Evolutionary conservation across 2,329 filamentous ascomycete species (phyloP), one percentile per base, ranked within the genome.

Genomic region (Beauveria bassiana): DNA sequence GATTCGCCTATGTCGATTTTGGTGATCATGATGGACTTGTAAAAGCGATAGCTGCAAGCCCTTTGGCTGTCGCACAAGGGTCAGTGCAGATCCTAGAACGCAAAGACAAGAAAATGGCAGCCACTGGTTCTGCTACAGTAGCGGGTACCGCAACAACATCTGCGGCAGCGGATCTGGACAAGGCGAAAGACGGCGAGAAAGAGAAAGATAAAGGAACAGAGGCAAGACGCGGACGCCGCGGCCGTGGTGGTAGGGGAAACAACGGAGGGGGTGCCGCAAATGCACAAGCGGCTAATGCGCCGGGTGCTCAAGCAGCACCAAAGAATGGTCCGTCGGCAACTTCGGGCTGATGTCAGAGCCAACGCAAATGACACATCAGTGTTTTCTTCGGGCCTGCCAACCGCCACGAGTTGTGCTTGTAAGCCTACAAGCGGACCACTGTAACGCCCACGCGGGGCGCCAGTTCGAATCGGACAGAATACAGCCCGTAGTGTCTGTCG

Each of bases 1-100:
- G 92, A 0, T 96, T 96, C 69, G 93, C 92, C 2, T 96, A 97
- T 71, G 88, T 96, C 45, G 90, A 96, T 65, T 98, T 97, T 75
- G 82, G 84, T 10, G 86, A 91, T 24, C 81, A 87, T 1, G 85
- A 87, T 9, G 81, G 83, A 10, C 79, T 98, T 28, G 84, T 84
- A 68, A 91, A 90, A 69, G 93, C 93, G 5, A 86, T 96, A 70
- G 82, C 86, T 18, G 90, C 89, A 14, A 96, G 91, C 69, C 91
- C 90, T 0, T 82, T 97, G 34, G 78, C 88, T 22, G 87, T 98
- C 12, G 93, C 89, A 0, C 89, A 96, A 71, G 92, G 90, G 7
- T 87, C 88, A 10, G 91, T 98, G 2, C 90, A 96, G 65, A 89
- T 98, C 1, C 77, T 96, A 26, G 93, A 96, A 75, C 84, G 89